Percentiles rank a stretch among this genome's conserved stretches.
These are phyloP conservation scores for Fusarium sp. DNA, from an alignment of 2,329 filamentous ascomycete species.

Conservation along the genomic window DNA sequence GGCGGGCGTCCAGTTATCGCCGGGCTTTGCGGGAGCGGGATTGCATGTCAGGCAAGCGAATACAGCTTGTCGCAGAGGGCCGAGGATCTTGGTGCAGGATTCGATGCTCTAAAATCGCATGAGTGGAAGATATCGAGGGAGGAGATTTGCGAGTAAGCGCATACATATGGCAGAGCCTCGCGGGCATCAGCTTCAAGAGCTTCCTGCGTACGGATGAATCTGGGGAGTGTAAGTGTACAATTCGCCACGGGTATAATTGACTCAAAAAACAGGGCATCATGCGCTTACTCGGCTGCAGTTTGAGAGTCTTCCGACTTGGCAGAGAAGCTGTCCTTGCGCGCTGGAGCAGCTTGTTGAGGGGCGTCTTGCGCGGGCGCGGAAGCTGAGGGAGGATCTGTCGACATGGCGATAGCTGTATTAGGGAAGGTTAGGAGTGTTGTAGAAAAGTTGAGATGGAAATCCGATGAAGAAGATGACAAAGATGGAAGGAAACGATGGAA, in stretches of 20 bases:
- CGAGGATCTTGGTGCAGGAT: conserved; percentile 90
- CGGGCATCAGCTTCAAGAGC: conserved; percentile 94
- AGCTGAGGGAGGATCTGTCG: conserved; percentile 53
- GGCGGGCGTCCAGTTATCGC: conserved; percentile 68
- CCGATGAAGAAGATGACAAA: background rate
- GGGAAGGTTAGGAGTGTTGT: background rate
- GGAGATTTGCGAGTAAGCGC: conserved; percentile 42
- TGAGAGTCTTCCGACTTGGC: conserved; percentile 73
- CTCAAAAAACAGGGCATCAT: rapidly evolving
- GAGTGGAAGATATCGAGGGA: conserved; percentile 26
- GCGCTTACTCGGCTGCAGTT: conserved; percentile 76
- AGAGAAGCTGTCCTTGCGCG: conserved; percentile 70
- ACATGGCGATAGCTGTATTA: conserved; percentile 44
- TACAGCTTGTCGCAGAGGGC: conserved; percentile 85
- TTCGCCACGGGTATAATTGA: background rate
- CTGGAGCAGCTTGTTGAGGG: conserved; percentile 36
- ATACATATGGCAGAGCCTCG: conserved; percentile 91
- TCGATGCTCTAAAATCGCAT: conserved; percentile 80
- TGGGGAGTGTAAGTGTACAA: conserved; percentile 49
- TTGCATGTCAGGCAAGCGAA: conserved; percentile 97
- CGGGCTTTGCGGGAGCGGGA: conserved; percentile 74
- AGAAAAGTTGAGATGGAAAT: background rate
- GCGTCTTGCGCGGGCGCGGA: conserved; percentile 37
- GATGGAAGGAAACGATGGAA: background rate
- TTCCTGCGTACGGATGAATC: conserved; percentile 90